These are phyloP conservation scores for Helotiales sp. DNA, from an alignment of 2,329 filamentous ascomycete genomes.

Conservation along the genomic window DNA sequence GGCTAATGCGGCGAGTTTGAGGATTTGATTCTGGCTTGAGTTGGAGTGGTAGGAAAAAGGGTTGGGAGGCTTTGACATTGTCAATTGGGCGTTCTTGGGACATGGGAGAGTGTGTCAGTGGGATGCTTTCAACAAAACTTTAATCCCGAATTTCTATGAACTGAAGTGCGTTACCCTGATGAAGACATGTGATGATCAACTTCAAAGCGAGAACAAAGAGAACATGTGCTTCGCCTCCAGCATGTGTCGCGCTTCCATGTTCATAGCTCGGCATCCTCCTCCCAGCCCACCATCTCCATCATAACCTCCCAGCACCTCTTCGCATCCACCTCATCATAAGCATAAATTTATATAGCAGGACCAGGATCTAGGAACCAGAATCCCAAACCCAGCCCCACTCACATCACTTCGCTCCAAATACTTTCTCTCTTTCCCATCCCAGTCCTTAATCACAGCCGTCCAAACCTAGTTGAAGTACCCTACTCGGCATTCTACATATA, in stretches of 20 bases:
- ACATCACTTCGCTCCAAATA: slow-evolving; percentile 46
- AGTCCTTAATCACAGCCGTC: slow-evolving; percentile 39
- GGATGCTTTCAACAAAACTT: not conserved
- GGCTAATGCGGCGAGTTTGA: slow-evolving; percentile 34
- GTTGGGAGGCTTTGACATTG: not conserved
- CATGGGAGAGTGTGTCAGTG: not conserved
- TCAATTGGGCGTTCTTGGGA: not conserved
- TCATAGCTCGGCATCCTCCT: not conserved
- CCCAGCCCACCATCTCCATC: not conserved
- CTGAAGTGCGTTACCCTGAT: not conserved
- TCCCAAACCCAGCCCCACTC: not conserved
- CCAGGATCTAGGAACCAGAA: slow-evolving; percentile 9
- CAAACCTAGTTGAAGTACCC: slow-evolving; percentile 50
- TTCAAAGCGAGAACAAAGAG: not conserved
- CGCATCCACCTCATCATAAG: slow-evolving; percentile 8
- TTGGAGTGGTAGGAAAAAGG: not conserved
- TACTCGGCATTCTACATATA: slow-evolving; percentile 39
- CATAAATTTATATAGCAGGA: not conserved
- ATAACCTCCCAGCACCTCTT: slow-evolving; percentile 5
- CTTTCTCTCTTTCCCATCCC: slow-evolving; percentile 38
- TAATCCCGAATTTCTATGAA: not conserved
- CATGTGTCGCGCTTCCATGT: not conserved
- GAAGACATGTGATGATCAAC: not conserved
- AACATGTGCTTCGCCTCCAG: not conserved
- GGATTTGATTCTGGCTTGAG: not conserved